Percentiles rank a stretch among this genome's conserved stretches.
These are phyloP conservation scores for Cavenderia fasciculata DNA, from an alignment of 78 protist genomes.

Conservation along the genomic window DNA sequence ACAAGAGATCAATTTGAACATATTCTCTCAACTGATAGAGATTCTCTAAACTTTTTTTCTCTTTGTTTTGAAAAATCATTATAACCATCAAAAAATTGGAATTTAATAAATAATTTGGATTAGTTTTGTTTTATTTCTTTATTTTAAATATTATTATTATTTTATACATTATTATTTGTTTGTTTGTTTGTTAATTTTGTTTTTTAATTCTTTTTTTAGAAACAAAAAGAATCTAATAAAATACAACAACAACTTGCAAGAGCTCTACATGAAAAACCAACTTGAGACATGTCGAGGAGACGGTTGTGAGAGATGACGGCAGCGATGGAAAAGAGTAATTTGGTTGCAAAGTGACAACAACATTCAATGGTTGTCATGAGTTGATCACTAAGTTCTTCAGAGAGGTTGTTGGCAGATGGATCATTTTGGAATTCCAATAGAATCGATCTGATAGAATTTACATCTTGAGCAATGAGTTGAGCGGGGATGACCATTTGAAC, in stretches of 20 bases:
- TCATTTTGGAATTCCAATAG: neutral
- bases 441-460: neutral
- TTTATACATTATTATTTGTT: no score
- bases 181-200: neutral
- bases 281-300: slow-evolving; percentile 44
- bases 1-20: slow-evolving; percentile 24
- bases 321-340: slow-evolving; percentile 38
- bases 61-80: no score
- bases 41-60: no score
- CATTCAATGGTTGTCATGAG: slow-evolving; percentile 17
- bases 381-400: slow-evolving; percentile 64
- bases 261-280: slow-evolving; percentile 12
- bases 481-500: slow-evolving; percentile 57
- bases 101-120: no score
- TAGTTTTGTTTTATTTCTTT: no score
- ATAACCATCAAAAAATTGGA: no score
- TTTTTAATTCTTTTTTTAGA: neutral
- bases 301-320: slow-evolving; percentile 55
- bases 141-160: no score
- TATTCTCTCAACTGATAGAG: neutral
- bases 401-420: neutral
- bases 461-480: slow-evolving; percentile 54
- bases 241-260: slow-evolving; percentile 53
- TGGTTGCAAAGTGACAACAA: slow-evolving; percentile 14
- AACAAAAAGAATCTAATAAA: slow-evolving; percentile 63